phyloP scores from a whole-genome alignment of 2,329 filamentous ascomycete species.

The Ophiognomonia clavigignenti-juglandacearum region DNA sequence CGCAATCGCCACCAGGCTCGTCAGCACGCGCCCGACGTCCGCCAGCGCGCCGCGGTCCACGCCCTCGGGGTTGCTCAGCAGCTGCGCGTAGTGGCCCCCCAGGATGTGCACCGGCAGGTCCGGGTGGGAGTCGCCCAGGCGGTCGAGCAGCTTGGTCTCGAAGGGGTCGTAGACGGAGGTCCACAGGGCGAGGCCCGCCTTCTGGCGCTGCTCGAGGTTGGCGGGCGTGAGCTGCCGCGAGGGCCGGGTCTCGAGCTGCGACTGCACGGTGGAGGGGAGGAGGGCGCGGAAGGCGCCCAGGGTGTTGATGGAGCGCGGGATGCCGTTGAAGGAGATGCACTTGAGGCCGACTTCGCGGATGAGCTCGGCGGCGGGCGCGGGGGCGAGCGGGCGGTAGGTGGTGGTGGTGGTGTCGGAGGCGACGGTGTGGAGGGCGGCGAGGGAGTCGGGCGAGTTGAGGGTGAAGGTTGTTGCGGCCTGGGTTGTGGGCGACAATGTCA shows the following conservation, averaged over 20 bases:
- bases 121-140: conserved; percentile 71
- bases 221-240: conserved; percentile 47
- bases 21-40: conserved; percentile 64
- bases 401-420: conserved; percentile 28
- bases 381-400: conserved; percentile 19
- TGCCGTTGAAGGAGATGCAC: conserved; percentile 76
- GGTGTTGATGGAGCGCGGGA: conserved; percentile 79
- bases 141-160: conserved; percentile 63
- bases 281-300: conserved; percentile 65
- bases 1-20: conserved; percentile 67
- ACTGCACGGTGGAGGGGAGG: conserved; percentile 52
- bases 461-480: conserved; percentile 80
- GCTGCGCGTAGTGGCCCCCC: conserved; percentile 65
- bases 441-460: conserved; percentile 75
- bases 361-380: conserved; percentile 57
- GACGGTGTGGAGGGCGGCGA: conserved; percentile 56
- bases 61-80: conserved; percentile 63
- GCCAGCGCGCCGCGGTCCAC: conserved; percentile 37
- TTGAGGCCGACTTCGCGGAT: conserved; percentile 73
- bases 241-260: conserved; percentile 48
- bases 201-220: conserved; percentile 50
- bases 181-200: conserved; percentile 65
- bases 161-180: conserved; percentile 72
- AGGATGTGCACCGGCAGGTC: conserved; percentile 80
- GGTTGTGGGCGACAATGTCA: not conserved